Conservation (phyloP, 176 grass and related monocot species). For the Guadua angustifolia region DNA sequence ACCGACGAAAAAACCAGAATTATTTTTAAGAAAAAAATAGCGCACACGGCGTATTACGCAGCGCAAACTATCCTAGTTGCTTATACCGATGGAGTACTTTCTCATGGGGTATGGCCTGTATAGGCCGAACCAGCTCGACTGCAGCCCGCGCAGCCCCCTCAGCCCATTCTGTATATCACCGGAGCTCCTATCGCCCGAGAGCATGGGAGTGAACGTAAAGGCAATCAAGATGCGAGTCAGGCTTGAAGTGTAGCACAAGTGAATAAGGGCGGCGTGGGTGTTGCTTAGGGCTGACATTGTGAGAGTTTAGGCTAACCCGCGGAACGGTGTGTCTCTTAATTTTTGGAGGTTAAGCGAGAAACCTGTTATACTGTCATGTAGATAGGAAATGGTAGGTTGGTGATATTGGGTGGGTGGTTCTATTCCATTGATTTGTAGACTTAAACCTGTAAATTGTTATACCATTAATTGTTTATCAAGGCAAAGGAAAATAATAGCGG, state of each 20-base stretch:
- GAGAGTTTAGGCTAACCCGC: constrained; percentile 48
- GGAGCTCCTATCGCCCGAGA: constrained; percentile 88
- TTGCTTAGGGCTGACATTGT: constrained; percentile 49
- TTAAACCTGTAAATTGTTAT: constrained; percentile 61
- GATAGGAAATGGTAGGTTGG: constrained; percentile 49
- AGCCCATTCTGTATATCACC: constrained; percentile 84
- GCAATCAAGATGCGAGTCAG: constrained; percentile 79
- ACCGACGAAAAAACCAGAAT: no score
- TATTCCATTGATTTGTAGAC: constrained; percentile 65
- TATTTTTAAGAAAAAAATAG: no score
- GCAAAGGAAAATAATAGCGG: constrained; percentile 60
- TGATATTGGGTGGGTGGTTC: constrained; percentile 39
- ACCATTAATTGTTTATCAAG: constrained; percentile 65
- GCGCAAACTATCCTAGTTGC: no score
- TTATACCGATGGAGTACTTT: constrained; percentile 96
- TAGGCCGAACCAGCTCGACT: constrained; percentile 67
- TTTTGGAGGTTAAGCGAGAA: constrained; percentile 47
- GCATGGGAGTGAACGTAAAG: constrained; percentile 98
- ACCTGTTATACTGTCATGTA: constrained; percentile 52
- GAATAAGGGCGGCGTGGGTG: constrained; percentile 25
- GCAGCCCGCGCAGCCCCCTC: constrained; percentile 83
- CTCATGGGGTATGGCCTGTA: constrained; percentile 89
- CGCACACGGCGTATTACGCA: no score
- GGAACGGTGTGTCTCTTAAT: constrained; percentile 10
- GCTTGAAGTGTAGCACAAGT: constrained; percentile 59